Conservation (phyloP, 257 asterid genomes). For the Ballota nigra region DNA sequence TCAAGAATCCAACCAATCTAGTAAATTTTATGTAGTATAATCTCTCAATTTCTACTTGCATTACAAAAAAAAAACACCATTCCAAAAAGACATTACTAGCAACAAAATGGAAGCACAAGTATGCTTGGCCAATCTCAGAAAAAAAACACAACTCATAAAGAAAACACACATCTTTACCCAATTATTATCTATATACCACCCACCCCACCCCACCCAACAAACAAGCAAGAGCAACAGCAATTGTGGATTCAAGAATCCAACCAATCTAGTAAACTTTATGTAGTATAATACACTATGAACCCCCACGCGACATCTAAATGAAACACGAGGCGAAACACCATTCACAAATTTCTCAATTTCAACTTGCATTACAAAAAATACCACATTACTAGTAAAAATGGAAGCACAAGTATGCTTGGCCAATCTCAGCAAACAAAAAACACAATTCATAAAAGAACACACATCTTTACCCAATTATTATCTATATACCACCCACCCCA, state of each 20-base stretch:
- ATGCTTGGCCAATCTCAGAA: conserved; percentile 19
- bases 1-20: too few relatives aligned
- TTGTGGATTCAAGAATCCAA: too few relatives aligned
- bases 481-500: conserved; percentile 22
- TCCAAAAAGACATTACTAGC: not conserved
- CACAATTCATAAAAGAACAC: conserved; percentile 13
- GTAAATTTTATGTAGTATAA: too few relatives aligned
- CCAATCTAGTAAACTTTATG: too few relatives aligned
- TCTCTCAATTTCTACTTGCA: too few relatives aligned
- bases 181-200: conserved; percentile 29
- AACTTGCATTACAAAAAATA: not conserved
- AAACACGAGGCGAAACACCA: too few relatives aligned
- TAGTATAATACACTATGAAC: too few relatives aligned
- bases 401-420: conserved; percentile 36
- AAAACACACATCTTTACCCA: conserved; percentile 3
- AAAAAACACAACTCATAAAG: conserved; percentile 17
- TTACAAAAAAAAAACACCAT: too few relatives aligned
- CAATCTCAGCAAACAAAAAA: not conserved
- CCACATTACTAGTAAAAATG: not conserved
- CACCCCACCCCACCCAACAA: too few relatives aligned
- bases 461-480: conserved; percentile 20
- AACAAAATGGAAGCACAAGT: conserved; percentile 31
- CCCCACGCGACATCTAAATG: not conserved
- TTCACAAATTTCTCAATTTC: too few relatives aligned
- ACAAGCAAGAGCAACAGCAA: too few relatives aligned